Conservation (phyloP, 1,139 yeast species). For the Debaryomyces singareniensis region DNA sequence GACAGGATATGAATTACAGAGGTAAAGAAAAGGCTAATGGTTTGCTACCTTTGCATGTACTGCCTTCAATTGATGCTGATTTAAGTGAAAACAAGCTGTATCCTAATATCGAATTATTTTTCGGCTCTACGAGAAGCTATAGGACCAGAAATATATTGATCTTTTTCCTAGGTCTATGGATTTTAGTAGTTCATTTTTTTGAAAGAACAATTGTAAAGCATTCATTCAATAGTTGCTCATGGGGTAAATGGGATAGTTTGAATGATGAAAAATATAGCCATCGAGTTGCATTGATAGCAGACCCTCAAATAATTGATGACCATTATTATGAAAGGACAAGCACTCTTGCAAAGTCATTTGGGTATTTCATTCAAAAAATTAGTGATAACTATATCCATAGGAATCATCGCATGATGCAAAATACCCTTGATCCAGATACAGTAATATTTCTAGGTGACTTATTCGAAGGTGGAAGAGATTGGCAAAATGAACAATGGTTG, state of each 20-base stretch:
- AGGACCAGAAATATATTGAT: no score
- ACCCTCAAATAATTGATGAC: slow-evolving; percentile 86
- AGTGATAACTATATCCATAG: slow-evolving; percentile 76
- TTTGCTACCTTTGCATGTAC: slow-evolving; percentile 4
- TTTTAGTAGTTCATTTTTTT: slow-evolving; percentile 44
- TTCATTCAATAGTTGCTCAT: slow-evolving; percentile 47
- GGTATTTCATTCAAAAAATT: slow-evolving; percentile 35
- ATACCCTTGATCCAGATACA: slow-evolving; percentile 63
- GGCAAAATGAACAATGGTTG: slow-evolving; percentile 60
- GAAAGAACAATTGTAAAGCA: slow-evolving; percentile 54
- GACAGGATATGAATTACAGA: slow-evolving; percentile 10
- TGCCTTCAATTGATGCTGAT: not conserved
- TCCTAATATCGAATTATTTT: no score
- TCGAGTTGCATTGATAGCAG: slow-evolving; percentile 72
- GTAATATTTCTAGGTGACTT: slow-evolving; percentile 82
- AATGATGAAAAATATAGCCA: slow-evolving; percentile 35
- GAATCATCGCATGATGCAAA: slow-evolving; percentile 62
- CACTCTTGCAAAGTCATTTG: slow-evolving; percentile 26
- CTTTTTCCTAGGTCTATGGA: slow-evolving; percentile 39
- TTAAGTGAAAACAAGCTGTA: not conserved
- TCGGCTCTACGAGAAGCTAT: no score
- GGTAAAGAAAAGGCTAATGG: slow-evolving; percentile 10
- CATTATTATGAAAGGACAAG: slow-evolving; percentile 64
- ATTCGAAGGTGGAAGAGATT: slow-evolving; percentile 92
- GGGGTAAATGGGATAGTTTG: slow-evolving; percentile 65